Conservation (phyloP, 2,329 filamentous ascomycete species). For the Cordyceps cicadae region DNA sequence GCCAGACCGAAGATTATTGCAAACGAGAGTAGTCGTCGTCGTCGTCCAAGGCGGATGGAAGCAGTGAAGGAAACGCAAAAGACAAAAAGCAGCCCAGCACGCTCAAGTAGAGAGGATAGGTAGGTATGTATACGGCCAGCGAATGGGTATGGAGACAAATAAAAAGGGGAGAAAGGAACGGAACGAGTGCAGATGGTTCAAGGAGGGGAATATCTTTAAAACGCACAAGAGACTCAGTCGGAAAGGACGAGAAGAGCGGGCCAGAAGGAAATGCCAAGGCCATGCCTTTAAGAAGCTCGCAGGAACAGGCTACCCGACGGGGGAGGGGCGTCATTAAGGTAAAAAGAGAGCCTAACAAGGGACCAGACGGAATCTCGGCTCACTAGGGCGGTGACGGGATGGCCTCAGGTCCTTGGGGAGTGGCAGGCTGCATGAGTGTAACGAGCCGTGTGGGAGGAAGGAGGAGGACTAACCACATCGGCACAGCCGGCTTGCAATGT, state of each 20-base stretch:
- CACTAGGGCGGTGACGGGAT: neutral
- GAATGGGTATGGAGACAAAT: constrained; percentile 19
- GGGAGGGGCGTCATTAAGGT: neutral
- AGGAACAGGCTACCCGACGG: neutral
- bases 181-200: constrained; percentile 18
- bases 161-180: constrained; percentile 9
- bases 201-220: constrained; percentile 11
- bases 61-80: constrained; percentile 39
- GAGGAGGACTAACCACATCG: neutral
- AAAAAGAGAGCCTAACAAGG: neutral
- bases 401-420: neutral
- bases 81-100: constrained; percentile 23
- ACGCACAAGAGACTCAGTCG: constrained; percentile 3
- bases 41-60: constrained; percentile 24
- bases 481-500: neutral
- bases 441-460: neutral
- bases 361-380: constrained; percentile 12
- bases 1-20: constrained; percentile 39
- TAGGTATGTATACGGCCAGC: constrained; percentile 20
- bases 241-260: constrained; percentile 1
- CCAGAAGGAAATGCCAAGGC: constrained; percentile 9
- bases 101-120: constrained; percentile 20
- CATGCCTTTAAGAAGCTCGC: constrained; percentile 9
- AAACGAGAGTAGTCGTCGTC: constrained; percentile 21
- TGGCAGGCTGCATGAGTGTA: neutral